Evolutionary conservation across 352 stramenopile species (phyloP), one percentile per base, ranked within the genome.

Genomic region (Blastocystis sp.): DNA sequence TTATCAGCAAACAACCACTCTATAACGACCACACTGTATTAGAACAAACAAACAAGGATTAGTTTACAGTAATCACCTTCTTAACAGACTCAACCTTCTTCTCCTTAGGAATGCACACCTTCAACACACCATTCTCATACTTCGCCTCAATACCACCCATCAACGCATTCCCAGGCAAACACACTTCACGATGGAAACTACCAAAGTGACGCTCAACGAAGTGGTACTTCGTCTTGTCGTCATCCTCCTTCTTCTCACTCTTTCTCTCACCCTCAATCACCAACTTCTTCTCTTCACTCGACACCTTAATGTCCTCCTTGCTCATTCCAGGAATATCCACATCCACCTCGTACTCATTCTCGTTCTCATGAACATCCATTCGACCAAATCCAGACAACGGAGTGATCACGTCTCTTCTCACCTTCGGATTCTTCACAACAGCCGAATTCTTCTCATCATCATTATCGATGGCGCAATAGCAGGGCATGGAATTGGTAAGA

Each of bases 101-200:
- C 52, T 77, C n/a, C 34, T 77, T 77, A 64, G 68, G 68, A 77
- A 77, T 59, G 2, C 21, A 14, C 34, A 77, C 43, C n/a, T 77
- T 34, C 52, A 77, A 64, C 43, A 77, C 68, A 77, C 68, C 68
- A 77, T 77, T 77, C 52, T 77, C 68, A 77, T 77, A 77, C 11
- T 11, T 19, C 65, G 68, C 68, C 0, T 19, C 21, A n/a, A 77
- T 77, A n/a, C n/a, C n/a, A n/a, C 28, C 68, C 52, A 64, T 34
- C n/a, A 63, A 11, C 43, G 52, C 68, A 64, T 77, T 59, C 19
- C 34, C 42, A 65, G 68, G 68, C 21, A 77, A n/a, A 77, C 21
- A 59, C 21, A 77, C 34, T 64, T 59, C 52, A 64, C 68, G 43
- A 64, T 60, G 68, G 68, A 77, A 77, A 1, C 21, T 42, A 77